A percentile compares a stretch with the other conserved stretches of the same genome.
Evolutionary conservation across 768 basidiomycete genomes (phyloP).

Genomic region (Paxillus ammoniavirescens): DNA sequence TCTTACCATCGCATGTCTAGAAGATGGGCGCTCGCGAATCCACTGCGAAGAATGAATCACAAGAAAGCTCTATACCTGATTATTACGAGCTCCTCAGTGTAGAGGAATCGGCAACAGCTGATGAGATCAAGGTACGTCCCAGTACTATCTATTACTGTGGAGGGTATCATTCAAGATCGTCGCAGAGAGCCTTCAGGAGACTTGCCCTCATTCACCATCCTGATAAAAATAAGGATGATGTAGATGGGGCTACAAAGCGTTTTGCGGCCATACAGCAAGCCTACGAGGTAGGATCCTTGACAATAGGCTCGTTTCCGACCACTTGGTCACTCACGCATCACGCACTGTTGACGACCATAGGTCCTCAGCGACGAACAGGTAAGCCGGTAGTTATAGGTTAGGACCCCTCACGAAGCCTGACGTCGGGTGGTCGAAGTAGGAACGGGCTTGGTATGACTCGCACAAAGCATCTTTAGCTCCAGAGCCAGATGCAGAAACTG

Average conservation of each 20-base stretch:
- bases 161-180: constrained; percentile 5
- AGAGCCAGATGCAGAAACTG: constrained; percentile 78
- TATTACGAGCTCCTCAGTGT: constrained; percentile 85
- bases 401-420: constrained; percentile 8
- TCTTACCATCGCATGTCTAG: not conserved
- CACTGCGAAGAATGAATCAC: constrained; percentile 34
- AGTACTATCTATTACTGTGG: not conserved
- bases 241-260: constrained; percentile 81
- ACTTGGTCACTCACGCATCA: not conserved
- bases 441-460: constrained; percentile 97
- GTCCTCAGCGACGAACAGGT: constrained; percentile 95
- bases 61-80: constrained; percentile 42
- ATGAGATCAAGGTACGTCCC: constrained; percentile 79
- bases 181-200: constrained; percentile 76
- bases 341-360: constrained; percentile 35
- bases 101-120: constrained; percentile 75
- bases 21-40: constrained; percentile 74
- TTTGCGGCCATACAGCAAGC: constrained; percentile 93
- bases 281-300: constrained; percentile 67
- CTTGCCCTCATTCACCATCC: constrained; percentile 85
- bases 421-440: constrained; percentile 53
- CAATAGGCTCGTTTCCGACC: not conserved
- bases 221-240: constrained; percentile 81
- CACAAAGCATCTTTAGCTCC: constrained; percentile 80
- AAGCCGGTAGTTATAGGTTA: constrained; percentile 25